These are phyloP conservation scores for Vitis riparia DNA, from an alignment of 164 flowering plant genomes.

Conservation along the genomic window DNA sequence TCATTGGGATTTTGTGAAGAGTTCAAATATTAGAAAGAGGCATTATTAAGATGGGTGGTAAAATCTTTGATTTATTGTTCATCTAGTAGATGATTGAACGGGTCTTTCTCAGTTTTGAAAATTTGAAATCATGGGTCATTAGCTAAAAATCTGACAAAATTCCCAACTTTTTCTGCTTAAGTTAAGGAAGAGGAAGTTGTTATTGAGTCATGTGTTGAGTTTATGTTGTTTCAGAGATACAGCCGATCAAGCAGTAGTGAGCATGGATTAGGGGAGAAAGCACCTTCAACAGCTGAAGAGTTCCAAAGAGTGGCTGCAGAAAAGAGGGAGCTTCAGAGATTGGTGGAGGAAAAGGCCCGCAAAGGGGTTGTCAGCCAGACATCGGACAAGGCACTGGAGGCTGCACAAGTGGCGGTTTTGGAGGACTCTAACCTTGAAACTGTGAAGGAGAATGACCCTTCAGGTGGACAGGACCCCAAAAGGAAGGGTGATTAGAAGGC, in stretches of 20 bases:
- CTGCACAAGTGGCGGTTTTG: conserved; percentile 1
- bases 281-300: conserved; percentile 19
- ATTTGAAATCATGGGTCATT: no score
- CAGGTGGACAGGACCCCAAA: not conserved
- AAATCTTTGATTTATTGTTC: no score
- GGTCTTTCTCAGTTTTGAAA: no score
- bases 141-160: no score
- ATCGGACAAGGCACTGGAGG: conserved; percentile 5
- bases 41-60: no score
- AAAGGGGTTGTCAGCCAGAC: conserved; percentile 8
- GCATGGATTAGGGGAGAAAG: conserved; percentile 11
- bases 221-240: conserved; percentile 11
- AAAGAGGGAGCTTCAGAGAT: conserved; percentile 11
- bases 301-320: conserved; percentile 8
- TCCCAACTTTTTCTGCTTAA: no score
- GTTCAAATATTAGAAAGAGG: no score
- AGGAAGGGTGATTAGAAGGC: not conserved
- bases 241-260: not conserved
- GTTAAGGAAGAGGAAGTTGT: no score
- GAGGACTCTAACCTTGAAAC: conserved; percentile 6
- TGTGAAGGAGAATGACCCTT: not conserved
- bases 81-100: no score
- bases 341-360: conserved; percentile 16
- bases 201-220: not conserved
- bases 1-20: no score